Evolutionary conservation across 306 rosid genomes (phyloP), one percentile per base, ranked within the genome.

Genomic region (Pyrus communis): DNA sequence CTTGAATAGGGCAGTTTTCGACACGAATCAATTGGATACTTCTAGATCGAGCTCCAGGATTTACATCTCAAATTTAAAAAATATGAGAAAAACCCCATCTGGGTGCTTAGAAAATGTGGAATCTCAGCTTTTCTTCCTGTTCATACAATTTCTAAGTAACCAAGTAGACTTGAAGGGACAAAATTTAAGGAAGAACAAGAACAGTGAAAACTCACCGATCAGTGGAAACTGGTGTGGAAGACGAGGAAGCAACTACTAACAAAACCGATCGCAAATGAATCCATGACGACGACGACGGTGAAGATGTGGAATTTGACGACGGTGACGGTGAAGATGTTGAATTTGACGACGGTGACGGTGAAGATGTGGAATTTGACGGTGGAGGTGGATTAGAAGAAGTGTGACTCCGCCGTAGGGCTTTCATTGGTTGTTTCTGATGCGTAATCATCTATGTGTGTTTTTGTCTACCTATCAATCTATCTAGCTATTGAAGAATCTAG

Each of bases 251-350:
- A 59, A 69, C 81, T 51, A 77, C 81, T 77, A 77, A 69, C 75
- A 77, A 59, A 59, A 77, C 49, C 70, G 75, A 77, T 77, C 75
- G 81, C 75, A 77, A 9, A 77, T 77, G 81, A 69, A 77, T 31
- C 81, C 81, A 77, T 43, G 78, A 77, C 30, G 80, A 67, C 45
- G 45, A 42, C 45, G 45, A 77, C 9, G 65, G 38, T 9, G 75
- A 30, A 12, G 80, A 77, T 25, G 68, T 54, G 10, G 80, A 57
- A 28, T 79, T 79, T 57, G 79, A 51, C 51, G 84, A 40, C 51
- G 75, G 46, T 9, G 84, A 40, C 51, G 75, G 46, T 9, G 82
- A 67, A 30, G 82, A 68, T 10, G 82, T 35, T 1, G 42, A 35
- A 35, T 35, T 35, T 35, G 42, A 35, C 42, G 42, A 38, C 42